Evolutionary conservation across 441 rosid species (phyloP).

Genomic region (Rhodomyrtus psidioides): DNA sequence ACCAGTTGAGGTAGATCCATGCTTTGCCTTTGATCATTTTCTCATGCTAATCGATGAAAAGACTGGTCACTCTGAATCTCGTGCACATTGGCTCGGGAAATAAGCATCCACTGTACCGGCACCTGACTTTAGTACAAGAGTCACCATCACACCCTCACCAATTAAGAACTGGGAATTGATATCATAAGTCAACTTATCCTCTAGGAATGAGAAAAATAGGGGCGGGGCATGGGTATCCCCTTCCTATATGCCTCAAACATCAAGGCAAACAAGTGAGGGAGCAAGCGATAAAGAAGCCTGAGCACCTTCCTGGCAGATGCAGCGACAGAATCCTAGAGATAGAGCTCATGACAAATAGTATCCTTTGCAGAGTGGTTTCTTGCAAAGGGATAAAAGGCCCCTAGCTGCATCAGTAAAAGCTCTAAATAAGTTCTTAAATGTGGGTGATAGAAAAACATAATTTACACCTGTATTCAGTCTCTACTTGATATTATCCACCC

Average conservation of each 20-base stretch:
- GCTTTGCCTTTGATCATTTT: no score
- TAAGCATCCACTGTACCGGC: no score
- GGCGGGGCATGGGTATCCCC: not conserved
- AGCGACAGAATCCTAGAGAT: not conserved
- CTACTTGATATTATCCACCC: not conserved
- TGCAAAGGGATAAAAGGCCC: conserved; percentile 4
- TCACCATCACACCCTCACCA: conserved; percentile 47
- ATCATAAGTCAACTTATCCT: not conserved
- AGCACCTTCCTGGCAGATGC: not conserved
- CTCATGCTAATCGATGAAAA: no score
- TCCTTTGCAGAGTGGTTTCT: not conserved
- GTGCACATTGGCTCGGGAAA: no score
- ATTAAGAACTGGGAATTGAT: conserved; percentile 32
- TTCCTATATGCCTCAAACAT: not conserved
- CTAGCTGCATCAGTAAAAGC: not conserved
- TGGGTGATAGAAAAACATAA: not conserved
- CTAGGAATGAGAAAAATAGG: not conserved
- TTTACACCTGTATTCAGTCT: not conserved
- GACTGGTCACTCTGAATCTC: no score
- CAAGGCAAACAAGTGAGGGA: not conserved
- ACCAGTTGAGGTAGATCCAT: no score
- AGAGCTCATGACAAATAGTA: not conserved
- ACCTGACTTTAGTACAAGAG: no score
- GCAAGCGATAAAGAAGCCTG: not conserved
- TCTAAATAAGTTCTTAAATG: not conserved